Evolutionary conservation across 2,329 filamentous ascomycete species (phyloP).

Genomic region (Hypomyces perniciosus): DNA sequence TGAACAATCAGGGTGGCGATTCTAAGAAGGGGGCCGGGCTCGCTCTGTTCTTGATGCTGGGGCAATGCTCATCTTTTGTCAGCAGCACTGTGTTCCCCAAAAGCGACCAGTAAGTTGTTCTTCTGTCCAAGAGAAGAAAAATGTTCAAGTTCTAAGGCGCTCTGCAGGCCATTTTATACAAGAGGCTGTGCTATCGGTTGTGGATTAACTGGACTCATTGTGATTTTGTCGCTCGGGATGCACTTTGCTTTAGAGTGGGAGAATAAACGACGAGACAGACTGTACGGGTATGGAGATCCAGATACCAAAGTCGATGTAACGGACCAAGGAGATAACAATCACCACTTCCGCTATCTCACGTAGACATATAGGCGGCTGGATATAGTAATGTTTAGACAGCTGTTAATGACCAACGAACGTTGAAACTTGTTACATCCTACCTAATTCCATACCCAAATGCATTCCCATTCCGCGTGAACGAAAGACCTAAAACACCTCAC

Average conservation of each 20-base stretch:
- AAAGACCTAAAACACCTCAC: not conserved
- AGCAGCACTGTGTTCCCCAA: constrained; percentile 21
- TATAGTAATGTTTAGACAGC: not conserved
- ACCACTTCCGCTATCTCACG: constrained; percentile 17
- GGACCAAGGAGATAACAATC: constrained; percentile 14
- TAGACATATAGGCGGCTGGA: not conserved
- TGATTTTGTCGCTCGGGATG: constrained; percentile 13
- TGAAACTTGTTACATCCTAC: not conserved
- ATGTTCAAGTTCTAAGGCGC: not conserved
- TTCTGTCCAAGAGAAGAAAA: not conserved
- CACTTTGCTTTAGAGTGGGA: constrained; percentile 14
- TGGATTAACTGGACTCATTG: constrained; percentile 13
- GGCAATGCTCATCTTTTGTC: constrained; percentile 26
- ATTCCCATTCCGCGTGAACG: not conserved
- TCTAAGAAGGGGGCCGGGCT: constrained; percentile 59
- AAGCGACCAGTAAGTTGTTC: constrained; percentile 17
- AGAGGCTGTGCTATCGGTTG: constrained; percentile 17
- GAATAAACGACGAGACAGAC: constrained; percentile 13
- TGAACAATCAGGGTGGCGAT: constrained; percentile 64
- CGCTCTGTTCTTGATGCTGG: constrained; percentile 28
- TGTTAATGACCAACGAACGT: not conserved
- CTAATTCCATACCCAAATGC: not conserved
- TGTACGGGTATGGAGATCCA: constrained; percentile 10
- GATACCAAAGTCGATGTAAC: constrained; percentile 14
- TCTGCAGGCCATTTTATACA: constrained; percentile 14